A percentile compares a stretch with the other conserved stretches of the same genome.
Conservation (phyloP, 495 filamentous ascomycete genomes). For the Pyrenopolyporus hunteri region DNA sequence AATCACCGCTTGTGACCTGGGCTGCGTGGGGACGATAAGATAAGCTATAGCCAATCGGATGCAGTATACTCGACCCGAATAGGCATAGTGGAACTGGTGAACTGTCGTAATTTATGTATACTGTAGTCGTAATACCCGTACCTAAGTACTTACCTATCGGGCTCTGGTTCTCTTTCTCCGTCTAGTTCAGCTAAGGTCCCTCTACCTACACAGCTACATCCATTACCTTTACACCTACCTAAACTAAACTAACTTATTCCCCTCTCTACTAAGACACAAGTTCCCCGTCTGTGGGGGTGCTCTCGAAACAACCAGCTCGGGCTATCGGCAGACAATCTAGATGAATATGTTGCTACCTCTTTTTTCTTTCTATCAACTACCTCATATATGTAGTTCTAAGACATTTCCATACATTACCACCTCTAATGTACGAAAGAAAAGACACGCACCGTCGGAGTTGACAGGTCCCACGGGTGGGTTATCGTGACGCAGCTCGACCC, state of each 20-base stretch:
- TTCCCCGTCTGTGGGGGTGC: too few species aligned
- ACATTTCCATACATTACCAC: neutral
- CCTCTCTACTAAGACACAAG: neutral
- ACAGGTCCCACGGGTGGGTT: slow-evolving; percentile 17
- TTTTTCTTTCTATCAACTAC: neutral
- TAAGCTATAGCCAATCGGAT: slow-evolving; percentile 21
- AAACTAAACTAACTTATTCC: neutral
- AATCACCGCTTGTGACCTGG: slow-evolving; percentile 13
- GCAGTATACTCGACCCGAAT: neutral
- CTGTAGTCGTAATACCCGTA: slow-evolving; percentile 4
- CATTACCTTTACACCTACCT: neutral
- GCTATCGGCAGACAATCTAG: neutral
- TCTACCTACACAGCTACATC: neutral
- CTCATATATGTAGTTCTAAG: too few species aligned
- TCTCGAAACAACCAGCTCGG: neutral
- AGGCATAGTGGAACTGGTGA: slow-evolving; percentile 19
- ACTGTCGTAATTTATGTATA: slow-evolving; percentile 24
- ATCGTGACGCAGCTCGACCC: slow-evolving; percentile 35
- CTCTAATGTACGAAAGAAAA: neutral
- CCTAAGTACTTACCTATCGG: too few species aligned
- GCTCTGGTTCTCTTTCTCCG: neutral
- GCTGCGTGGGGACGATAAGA: slow-evolving; percentile 17
- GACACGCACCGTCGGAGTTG: slow-evolving; percentile 12
- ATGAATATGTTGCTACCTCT: neutral
- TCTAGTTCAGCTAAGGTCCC: too few species aligned